Evolutionary conservation across 805 yeast species (phyloP).

Genomic region (Torulaspora microellipsoides): DNA sequence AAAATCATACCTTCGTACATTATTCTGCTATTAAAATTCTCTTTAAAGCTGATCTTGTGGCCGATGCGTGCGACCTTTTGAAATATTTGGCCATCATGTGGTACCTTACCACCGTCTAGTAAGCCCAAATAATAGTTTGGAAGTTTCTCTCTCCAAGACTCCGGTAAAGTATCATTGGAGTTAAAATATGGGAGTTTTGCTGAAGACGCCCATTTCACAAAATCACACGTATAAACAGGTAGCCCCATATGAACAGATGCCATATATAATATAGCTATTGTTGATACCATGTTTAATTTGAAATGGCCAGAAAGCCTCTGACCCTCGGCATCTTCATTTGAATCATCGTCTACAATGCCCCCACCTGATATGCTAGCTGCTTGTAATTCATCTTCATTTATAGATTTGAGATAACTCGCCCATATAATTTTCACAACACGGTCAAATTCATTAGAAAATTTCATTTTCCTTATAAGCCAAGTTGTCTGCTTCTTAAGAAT

Average conservation of each 20-base stretch:
- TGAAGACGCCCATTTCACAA: conserved; percentile 39
- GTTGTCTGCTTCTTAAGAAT: conserved; percentile 47
- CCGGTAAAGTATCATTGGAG: conserved; percentile 40
- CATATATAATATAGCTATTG: conserved; percentile 44
- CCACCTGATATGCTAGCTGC: conserved; percentile 3
- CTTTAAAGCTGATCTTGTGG: conserved; percentile 8
- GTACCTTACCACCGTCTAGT: conserved; percentile 41
- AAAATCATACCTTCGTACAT: conserved; percentile 20
- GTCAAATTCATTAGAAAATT: conserved; percentile 31
- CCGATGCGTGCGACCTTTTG: conserved; percentile 24
- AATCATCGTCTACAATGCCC: conserved; percentile 16
- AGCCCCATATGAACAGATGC: conserved; percentile 44
- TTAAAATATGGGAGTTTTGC: conserved; percentile 49
- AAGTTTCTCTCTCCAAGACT: conserved; percentile 33
- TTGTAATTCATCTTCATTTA: conserved; percentile 7
- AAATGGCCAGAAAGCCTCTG: conserved; percentile 3
- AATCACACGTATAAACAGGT: conserved; percentile 50
- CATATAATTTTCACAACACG: conserved; percentile 38
- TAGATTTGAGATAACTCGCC: conserved; percentile 27
- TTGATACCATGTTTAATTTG: conserved; percentile 21
- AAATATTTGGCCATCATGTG: conserved; percentile 38
- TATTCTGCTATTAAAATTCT: conserved; percentile 12
- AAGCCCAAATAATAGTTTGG: conserved; percentile 37
- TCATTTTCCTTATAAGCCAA: conserved; percentile 35
- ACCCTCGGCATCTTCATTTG: conserved; percentile 8